phyloP scores from a whole-genome alignment of 371 early-diverging fungal genomes.

The Blastocladiella emersonii region DNA sequence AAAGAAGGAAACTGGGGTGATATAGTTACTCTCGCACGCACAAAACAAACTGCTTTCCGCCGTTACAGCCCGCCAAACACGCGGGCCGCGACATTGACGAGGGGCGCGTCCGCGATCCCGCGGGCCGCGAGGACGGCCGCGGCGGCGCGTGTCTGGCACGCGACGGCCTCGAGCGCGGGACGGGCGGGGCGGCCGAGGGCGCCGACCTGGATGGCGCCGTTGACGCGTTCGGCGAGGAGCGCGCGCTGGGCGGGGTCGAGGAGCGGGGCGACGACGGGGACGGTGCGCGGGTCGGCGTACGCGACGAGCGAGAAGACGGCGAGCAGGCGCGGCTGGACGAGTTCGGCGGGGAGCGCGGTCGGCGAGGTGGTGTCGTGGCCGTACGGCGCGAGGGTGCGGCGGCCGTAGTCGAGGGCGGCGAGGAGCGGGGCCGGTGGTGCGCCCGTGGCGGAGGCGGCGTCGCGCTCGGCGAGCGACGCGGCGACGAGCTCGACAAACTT shows the following conservation, averaged over 20 bases:
- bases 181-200: neutral
- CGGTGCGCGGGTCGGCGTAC: slow-evolving; percentile 5
- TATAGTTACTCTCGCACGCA: too few species aligned
- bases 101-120: neutral
- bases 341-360: neutral
- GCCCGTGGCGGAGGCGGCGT: neutral
- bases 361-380: neutral
- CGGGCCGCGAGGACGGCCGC: neutral
- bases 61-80: neutral
- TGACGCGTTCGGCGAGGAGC: neutral
- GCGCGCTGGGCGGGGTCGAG: neutral
- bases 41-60: too few species aligned
- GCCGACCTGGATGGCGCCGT: neutral
- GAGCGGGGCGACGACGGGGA: neutral
- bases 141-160: neutral
- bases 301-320: neutral
- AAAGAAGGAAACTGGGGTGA: too few species aligned
- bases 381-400: neutral
- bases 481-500: neutral
- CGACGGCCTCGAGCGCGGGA: neutral
- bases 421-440: neutral
- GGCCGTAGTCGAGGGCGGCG: neutral
- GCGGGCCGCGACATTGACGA: neutral
- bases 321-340: neutral
- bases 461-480: neutral